Base-by-base conservation (phyloP, 192 early-diverging fungal genomes). In the Coemansia sp. region DNA sequence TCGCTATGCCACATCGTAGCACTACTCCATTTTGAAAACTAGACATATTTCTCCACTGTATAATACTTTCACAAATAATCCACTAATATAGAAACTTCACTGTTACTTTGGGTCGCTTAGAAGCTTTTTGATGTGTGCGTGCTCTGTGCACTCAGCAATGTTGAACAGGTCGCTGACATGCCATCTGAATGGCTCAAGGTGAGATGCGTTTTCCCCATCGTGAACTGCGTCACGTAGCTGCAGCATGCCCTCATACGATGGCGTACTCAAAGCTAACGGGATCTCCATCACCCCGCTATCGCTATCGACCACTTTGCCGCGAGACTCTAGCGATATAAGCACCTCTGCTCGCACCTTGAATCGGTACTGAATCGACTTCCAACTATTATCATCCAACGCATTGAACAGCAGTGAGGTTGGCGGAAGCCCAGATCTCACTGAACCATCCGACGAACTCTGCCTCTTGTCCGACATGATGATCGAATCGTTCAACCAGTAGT, bases 121-220 rank as follows among this genome's bases (percentile, higher is more conserved):
- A 37, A 23, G 9, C 37, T 40, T 8, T 40, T 8, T 39, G 37
- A 61, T 63, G 23, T 63, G 28, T 2, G 3, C 3, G 11, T 57
- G 19, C 55, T 75, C 63, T 0, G 33, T 42, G 21, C 16, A 44
- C n/a, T 62, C 63, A 3, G 60, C 28, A 21, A 69, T 67, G 35
- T 70, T 66, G 49, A 76, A 70, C 23, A 67, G 39, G 46, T 68
- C 69, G 39, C 47, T 53, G 28, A 70, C 58, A 19, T 32, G 37
- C 69, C 69, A 76, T 13, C 60, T 65, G 43, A 76, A 62, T 19
- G 65, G 68, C 60, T 76, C 68, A 3, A 68, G 53, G 16, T 64
- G 40, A 1, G 33, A 35, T 21, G 49, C 62, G 6, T 26, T 52
- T 21, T 70, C 57, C 3, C 7, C 13, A 5, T 62, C 14, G 1